These are phyloP conservation scores for Coemansia sp. DNA, from an alignment of 192 early-diverging fungal species.

Conservation along the genomic window DNA sequence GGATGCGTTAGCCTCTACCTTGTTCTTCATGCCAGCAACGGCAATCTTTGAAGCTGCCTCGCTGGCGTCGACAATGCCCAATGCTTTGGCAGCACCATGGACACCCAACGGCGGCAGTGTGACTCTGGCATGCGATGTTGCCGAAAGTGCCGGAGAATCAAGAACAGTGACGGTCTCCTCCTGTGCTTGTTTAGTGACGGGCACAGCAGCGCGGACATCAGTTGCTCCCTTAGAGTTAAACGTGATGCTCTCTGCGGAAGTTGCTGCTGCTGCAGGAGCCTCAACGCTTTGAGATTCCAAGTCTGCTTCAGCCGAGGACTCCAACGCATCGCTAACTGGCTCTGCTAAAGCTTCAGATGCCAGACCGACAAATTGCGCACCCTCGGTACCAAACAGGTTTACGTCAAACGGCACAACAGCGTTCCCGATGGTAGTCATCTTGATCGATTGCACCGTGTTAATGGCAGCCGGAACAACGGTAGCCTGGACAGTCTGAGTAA, in stretches of 20 bases:
- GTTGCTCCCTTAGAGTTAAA: neutral
- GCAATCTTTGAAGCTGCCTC: constrained; percentile 5
- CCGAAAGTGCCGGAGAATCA: neutral
- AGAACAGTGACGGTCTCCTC: neutral
- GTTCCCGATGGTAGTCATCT: constrained; percentile 42
- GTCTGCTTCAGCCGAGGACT: neutral
- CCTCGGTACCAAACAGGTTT: constrained; percentile 32
- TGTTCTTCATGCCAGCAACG: constrained; percentile 30
- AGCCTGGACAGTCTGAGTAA: neutral
- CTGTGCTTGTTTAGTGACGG: neutral
- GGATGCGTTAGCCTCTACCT: neutral
- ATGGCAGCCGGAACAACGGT: neutral
- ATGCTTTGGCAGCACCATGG: constrained; percentile 1
- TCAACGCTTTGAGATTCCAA: neutral
- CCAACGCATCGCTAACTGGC: neutral
- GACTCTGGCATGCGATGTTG: constrained; percentile 14
- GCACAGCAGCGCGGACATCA: neutral
- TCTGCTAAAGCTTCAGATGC: neutral
- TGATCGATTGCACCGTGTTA: constrained; percentile 9
- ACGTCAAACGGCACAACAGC: constrained; percentile 40
- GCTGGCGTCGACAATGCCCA: constrained; percentile 1
- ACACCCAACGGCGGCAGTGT: neutral
- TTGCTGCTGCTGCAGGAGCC: neutral
- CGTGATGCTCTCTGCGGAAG: neutral
- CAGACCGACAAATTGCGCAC: neutral